phyloP scores from a whole-genome alignment of 768 basidiomycete species.

The Rossbeevera mucosa region DNA sequence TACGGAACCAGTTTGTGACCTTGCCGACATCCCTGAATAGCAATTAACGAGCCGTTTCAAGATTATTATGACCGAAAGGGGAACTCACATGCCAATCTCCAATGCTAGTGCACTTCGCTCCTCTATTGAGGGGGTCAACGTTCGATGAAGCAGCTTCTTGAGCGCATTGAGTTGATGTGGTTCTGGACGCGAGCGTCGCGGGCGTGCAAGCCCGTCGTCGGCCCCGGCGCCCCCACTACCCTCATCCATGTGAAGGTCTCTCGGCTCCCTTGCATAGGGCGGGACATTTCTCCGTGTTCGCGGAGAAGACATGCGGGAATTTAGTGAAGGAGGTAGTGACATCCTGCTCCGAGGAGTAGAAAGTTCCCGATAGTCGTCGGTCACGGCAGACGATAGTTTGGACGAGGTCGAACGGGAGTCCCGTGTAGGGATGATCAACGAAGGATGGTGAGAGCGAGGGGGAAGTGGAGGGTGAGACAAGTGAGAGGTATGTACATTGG shows the following conservation, averaged over 20 bases:
- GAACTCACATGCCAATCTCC: conserved; percentile 70
- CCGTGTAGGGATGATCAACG: conserved; percentile 22
- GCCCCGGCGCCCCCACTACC: conserved; percentile 19
- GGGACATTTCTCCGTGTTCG: conserved; percentile 25
- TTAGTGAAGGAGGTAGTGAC: conserved; percentile 29
- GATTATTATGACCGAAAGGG: neutral
- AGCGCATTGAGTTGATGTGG: conserved; percentile 73
- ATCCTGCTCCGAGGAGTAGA: conserved; percentile 27
- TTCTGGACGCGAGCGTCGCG: conserved; percentile 73
- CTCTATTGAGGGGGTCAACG: conserved; percentile 73
- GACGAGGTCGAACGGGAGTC: conserved; percentile 12
- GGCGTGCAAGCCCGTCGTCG: conserved; percentile 43
- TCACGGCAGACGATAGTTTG: conserved; percentile 11
- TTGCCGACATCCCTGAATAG: conserved; percentile 66
- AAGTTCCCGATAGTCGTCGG: conserved; percentile 17
- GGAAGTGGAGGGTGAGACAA: conserved; percentile 15
- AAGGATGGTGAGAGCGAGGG: conserved; percentile 30
- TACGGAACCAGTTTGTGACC: conserved; percentile 87
- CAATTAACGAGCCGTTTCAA: conserved; percentile 10
- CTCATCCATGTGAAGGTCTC: conserved; percentile 26
- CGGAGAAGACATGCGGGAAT: conserved; percentile 27
- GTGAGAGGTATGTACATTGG: conserved; percentile 6
- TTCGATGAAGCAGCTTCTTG: conserved; percentile 63
- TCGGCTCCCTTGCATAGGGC: conserved; percentile 26
- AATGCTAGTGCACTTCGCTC: conserved; percentile 68